A percentile compares a stretch with the other conserved stretches of the same genome.
Conservation (phyloP, 176 grass and related monocot species). For the Microstegium vimineum region DNA sequence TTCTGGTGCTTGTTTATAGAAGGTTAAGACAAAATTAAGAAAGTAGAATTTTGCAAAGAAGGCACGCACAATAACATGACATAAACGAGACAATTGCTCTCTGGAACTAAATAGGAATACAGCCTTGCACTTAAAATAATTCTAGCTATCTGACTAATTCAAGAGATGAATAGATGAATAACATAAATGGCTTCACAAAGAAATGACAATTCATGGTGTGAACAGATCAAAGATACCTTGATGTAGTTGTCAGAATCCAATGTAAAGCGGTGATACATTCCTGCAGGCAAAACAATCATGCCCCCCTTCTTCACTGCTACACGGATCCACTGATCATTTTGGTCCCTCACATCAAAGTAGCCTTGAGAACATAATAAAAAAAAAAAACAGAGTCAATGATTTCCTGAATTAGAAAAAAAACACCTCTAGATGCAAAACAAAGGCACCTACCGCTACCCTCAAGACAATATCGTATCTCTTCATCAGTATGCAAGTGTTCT, state of each 20-base stretch:
- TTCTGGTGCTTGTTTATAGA: background rate
- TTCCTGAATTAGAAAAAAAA: background rate
- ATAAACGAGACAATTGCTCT: background rate
- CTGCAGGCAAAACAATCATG: constrained; percentile 96
- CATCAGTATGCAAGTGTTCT: constrained; percentile 91
- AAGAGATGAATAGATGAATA: background rate
- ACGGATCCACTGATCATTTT: constrained; percentile 80
- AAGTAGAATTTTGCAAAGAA: background rate
- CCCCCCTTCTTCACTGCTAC: constrained; percentile 81
- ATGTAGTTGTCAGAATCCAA: constrained; percentile 82
- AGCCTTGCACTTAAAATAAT: background rate
- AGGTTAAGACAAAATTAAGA: background rate
- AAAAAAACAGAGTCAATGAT: background rate
- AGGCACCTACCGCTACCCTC: constrained; percentile 76
- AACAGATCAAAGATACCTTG: constrained; percentile 54
- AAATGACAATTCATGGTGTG: background rate
- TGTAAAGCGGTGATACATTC: constrained; percentile 95
- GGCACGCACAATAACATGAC: background rate
- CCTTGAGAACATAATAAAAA: constrained; percentile 35
- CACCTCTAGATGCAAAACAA: background rate
- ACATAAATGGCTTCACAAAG: background rate
- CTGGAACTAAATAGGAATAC: background rate
- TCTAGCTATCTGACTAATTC: background rate
- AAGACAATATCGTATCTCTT: constrained; percentile 94
- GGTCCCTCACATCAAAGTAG: constrained; percentile 90